Base-by-base conservation (phyloP, 129 eudicot species). In the Artemisia argyi region DNA sequence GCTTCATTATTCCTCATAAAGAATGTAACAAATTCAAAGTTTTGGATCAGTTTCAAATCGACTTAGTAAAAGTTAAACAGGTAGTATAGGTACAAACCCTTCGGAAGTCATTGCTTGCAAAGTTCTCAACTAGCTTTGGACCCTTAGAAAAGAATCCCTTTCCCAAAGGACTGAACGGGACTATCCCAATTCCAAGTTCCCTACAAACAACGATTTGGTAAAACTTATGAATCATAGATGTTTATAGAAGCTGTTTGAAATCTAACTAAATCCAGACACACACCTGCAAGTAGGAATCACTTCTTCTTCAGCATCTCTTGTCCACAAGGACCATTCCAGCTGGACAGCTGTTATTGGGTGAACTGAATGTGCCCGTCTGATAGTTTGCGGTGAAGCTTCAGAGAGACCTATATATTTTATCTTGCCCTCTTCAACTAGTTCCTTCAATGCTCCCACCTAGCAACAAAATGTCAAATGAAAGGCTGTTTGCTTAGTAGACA, bases 301-400 rank as follows among this genome's bases (percentile, higher is more conserved):
- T 28, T 83, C 92, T 58, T 75, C 80, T 74, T 86, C 92, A n/a
- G 80, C 70, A 65, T 86, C 88, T 75, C 91, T 82, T 13, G 83
- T 69, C 91, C 91, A 86, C 80, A 83, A 80, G 7, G 91, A 86
- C 91, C 91, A 85, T 66, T 85, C 90, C 39, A 85, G 51, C 75
- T 86, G 91, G 16, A 86, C 73, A 60, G 91, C 91, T 48, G 87
- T 83, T 52, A 86, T 60, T 3, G 91, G 91, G 57, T 86, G 87
- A 42, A 86, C 80, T 24, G 81, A 77, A 32, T 86, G 87, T 19
- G 91, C 91, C 61, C 91, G 82, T 76, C 85, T 83, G 60, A 86
- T 83, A 13, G 87, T 86, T 71, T 82, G 44, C 16, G 91, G 86
- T 3, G 88, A 86, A 26, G 88, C 91, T 81, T 86, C 91, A 11